Conservation (phyloP, 768 basidiomycete genomes). For the Psilocybe cubensis region DNA sequence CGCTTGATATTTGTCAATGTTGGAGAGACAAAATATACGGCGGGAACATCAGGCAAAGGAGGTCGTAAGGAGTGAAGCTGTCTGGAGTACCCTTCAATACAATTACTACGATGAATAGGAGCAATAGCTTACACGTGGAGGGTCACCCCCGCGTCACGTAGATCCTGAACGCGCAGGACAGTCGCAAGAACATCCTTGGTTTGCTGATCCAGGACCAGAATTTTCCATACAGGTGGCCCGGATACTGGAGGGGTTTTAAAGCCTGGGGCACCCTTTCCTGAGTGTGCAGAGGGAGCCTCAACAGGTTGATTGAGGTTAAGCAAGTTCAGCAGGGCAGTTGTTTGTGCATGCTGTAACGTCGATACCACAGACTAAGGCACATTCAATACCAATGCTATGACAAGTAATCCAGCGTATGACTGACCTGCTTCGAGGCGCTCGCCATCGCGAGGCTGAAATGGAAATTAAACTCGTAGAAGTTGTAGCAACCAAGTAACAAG, state of each 20-base stretch:
- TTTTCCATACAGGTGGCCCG: conserved; percentile 92
- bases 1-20: conserved; percentile 84
- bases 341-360: conserved; percentile 89
- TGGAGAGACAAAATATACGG: conserved; percentile 95
- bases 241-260: conserved; percentile 54
- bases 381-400: conserved; percentile 11
- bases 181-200: conserved; percentile 98
- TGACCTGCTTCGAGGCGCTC: conserved; percentile 38
- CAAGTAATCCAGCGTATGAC: conserved; percentile 1
- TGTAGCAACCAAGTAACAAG: background rate
- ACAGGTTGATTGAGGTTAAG: conserved; percentile 81
- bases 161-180: conserved; percentile 92
- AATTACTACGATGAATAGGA: background rate
- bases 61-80: conserved; percentile 92
- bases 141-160: conserved; percentile 96
- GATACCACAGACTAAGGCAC: conserved; percentile 35
- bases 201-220: conserved; percentile 91
- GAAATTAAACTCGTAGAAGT: background rate
- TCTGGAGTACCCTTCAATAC: conserved; percentile 41
- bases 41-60: conserved; percentile 91
- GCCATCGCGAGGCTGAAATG: conserved; percentile 30
- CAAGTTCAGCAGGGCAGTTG: conserved; percentile 79
- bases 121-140: conserved; percentile 83
- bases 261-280: conserved; percentile 44
- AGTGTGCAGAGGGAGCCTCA: conserved; percentile 38